Percentiles rank a stretch among this genome's conserved stretches.
These are phyloP conservation scores for Cymodocea nodosa DNA, from an alignment of 116 monocot genomes.

Conservation along the genomic window DNA sequence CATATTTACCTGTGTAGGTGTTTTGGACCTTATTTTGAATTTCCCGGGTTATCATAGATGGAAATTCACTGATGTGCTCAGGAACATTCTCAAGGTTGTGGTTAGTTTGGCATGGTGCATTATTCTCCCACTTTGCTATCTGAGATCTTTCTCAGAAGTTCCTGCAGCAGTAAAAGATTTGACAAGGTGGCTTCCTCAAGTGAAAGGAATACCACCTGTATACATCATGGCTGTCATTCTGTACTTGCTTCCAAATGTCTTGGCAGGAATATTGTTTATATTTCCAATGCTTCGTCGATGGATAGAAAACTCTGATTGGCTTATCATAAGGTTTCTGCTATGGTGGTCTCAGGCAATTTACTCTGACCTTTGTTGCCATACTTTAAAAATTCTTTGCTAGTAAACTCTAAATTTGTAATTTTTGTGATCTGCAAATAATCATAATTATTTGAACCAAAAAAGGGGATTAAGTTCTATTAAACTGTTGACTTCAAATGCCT, in stretches of 20 bases:
- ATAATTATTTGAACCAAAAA: too few relatives aligned
- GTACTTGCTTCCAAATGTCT: constrained; percentile 78
- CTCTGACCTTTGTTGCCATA: not conserved
- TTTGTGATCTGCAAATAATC: too few relatives aligned
- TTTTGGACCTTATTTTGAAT: constrained; percentile 83
- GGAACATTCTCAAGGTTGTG: constrained; percentile 74
- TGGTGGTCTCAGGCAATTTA: constrained; percentile 98
- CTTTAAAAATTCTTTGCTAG: not conserved
- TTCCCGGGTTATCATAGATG: constrained; percentile 93
- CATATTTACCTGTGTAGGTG: constrained; percentile 28
- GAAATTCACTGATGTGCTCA: constrained; percentile 68
- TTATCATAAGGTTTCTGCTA: constrained; percentile 61
- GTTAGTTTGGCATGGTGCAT: constrained; percentile 64
- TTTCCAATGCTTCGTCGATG: constrained; percentile 84
- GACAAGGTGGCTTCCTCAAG: constrained; percentile 42
- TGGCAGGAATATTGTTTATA: constrained; percentile 56
- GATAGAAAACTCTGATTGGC: constrained; percentile 97
- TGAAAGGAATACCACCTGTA: constrained; percentile 71
- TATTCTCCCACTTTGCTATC: constrained; percentile 67
- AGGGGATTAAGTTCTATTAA: too few relatives aligned
- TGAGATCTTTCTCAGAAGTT: constrained; percentile 25
- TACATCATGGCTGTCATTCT: constrained; percentile 74
- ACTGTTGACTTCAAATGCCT: too few relatives aligned
- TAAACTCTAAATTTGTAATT: too few relatives aligned
- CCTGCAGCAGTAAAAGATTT: constrained; percentile 37